Evolutionary conservation across 78 protist species (phyloP), one percentile per base, ranked within the genome.

Genomic region (Anaeramoeba flamelloides): DNA sequence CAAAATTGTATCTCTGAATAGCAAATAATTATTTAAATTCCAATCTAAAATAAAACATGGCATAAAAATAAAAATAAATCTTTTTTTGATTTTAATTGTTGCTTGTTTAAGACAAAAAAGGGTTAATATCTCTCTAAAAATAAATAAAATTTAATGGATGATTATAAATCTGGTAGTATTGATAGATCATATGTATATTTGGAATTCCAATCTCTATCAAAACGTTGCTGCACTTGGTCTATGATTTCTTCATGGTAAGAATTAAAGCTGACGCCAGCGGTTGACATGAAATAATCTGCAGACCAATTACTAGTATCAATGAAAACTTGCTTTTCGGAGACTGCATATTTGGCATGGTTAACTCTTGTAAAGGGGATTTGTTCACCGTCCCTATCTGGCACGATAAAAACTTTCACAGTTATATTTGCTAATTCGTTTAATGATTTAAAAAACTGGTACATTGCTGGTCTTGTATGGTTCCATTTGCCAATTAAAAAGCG

Each of bases 321-420:
- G 1, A 80, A 87, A 30, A 83, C 79, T 74, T 82, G 77, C 36
- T 53, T 1, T 33, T 90, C 93, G 8, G 92, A 87, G 0, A 90
- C 93, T 86, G 89, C 64, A 81, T 79, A 90, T 77, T 90, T 90
- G 77, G 93, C 90, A 65, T 90, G 93, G 74, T 89, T 87, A 36
- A 90, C 93, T 34, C 93, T 77, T 1, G 93, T 83, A 84, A 79
- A 89, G 31, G 92, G 92, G 0, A 84, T 85, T 76, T 77, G 26
- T 30, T 30, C 36, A 64, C 30, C 26, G 74, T 26, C 30, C 74
- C 26, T 26, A 64, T 64, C 74, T 64, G 93, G 92, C 1, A 87
- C 86, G 12, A 38, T 74, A 69, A 87, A 90, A 83, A 85, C 77
- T 8, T 83, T 22, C 30, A 90, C 91, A 8, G 77, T 65, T 40